Conservation (phyloP, 306 rosid species). For the Ziziphus jujuba region DNA sequence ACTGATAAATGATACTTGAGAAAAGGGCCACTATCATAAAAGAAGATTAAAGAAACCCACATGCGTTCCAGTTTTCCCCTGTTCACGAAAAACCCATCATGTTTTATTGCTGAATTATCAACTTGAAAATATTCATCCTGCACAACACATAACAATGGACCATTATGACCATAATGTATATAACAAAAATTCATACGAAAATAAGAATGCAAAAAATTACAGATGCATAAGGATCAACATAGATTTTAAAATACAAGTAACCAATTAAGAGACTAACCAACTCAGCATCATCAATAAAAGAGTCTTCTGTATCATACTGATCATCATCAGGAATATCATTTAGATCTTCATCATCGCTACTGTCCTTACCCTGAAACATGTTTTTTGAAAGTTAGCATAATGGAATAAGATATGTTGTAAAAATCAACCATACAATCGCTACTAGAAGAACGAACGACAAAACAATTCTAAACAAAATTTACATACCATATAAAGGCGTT, state of each 20-base stretch:
- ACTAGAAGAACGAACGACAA: background rate
- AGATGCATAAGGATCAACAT: conserved; percentile 27
- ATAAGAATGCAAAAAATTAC: conserved; percentile 16
- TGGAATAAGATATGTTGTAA: conserved; percentile 1
- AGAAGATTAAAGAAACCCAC: conserved; percentile 51
- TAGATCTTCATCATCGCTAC: conserved; percentile 88
- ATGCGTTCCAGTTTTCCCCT: conserved; percentile 86
- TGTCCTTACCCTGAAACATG: conserved; percentile 81
- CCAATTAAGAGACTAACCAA: conserved; percentile 58
- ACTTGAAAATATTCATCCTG: conserved; percentile 99
- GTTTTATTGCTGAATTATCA: conserved; percentile 88
- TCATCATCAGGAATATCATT: conserved; percentile 83
- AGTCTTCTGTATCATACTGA: conserved; percentile 98
- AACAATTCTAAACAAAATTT: conserved; percentile 5
- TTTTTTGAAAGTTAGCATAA: conserved; percentile 8
- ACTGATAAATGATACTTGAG: background rate
- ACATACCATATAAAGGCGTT: conserved; percentile 86
- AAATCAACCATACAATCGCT: background rate
- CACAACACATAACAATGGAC: conserved; percentile 29
- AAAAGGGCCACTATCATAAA: background rate
- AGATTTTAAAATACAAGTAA: conserved; percentile 16
- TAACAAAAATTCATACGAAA: conserved; percentile 9
- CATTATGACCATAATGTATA: conserved; percentile 16
- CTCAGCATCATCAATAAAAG: conserved; percentile 96
- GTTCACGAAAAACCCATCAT: conserved; percentile 94